phyloP scores from a whole-genome alignment of 2,329 filamentous ascomycete species.

The Cladosporium sp. region DNA sequence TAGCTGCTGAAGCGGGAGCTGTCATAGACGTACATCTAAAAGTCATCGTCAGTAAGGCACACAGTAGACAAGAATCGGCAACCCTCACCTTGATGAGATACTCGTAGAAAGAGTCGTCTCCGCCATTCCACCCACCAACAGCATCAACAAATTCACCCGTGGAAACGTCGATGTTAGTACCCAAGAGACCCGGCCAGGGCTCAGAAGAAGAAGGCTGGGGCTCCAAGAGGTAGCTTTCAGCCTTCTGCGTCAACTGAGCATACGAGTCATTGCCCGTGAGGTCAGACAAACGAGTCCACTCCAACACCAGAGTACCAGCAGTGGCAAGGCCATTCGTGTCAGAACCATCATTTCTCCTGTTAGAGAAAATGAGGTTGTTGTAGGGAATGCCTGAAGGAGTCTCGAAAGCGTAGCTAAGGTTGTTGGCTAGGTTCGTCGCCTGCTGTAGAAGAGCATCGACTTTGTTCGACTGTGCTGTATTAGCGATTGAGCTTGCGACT shows the following conservation, averaged over 20 bases:
- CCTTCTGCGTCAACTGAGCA: conserved; percentile 60
- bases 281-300: conserved; percentile 79
- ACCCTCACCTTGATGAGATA: conserved; percentile 67
- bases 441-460: conserved; percentile 62
- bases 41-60: background rate
- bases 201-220: conserved; percentile 60
- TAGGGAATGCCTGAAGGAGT: conserved; percentile 70
- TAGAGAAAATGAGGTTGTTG: conserved; percentile 60
- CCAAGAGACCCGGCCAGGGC: conserved; percentile 73
- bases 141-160: conserved; percentile 64
- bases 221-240: conserved; percentile 63
- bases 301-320: conserved; percentile 71
- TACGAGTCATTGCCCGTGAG: conserved; percentile 65
- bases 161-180: conserved; percentile 59
- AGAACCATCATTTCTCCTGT: conserved; percentile 43
- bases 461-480: conserved; percentile 26
- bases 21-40: conserved; percentile 73
- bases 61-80: background rate
- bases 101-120: conserved; percentile 78
- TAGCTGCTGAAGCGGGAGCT: conserved; percentile 58
- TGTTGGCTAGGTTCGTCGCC: conserved; percentile 63
- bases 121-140: conserved; percentile 69
- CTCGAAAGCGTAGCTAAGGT: conserved; percentile 71
- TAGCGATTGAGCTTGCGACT: background rate
- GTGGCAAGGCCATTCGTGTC: conserved; percentile 68